Percentiles rank a stretch among this genome's conserved stretches.
Evolutionary conservation across 192 early-diverging fungal species (phyloP).

Genomic region (Linnemannia schmuckeri): DNA sequence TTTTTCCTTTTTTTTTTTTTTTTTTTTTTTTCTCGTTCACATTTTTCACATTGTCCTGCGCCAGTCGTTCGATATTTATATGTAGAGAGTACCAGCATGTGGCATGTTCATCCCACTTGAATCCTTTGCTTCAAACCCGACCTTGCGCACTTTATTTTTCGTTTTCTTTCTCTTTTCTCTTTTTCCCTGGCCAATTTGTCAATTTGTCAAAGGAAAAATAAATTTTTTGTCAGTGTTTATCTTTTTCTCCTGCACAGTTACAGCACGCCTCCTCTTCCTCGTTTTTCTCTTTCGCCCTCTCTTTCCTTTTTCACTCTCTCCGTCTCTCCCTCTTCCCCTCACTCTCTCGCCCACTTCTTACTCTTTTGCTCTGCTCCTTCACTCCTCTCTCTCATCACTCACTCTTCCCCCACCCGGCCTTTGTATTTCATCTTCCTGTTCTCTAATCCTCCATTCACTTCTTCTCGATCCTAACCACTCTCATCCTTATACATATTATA

Average conservation of each 20-base stretch:
- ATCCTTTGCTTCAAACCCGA: background rate
- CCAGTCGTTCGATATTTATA: too few species aligned
- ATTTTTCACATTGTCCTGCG: too few species aligned
- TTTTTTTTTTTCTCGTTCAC: too few species aligned
- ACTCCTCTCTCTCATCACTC: background rate
- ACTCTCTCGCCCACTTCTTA: background rate
- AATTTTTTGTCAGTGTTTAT: background rate
- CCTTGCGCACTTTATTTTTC: background rate
- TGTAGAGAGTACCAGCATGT: background rate
- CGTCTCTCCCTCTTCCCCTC: background rate
- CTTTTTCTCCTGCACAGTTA: background rate
- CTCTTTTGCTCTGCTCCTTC: background rate
- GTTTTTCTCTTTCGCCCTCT: background rate
- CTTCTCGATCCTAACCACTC: background rate
- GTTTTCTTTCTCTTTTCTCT: background rate
- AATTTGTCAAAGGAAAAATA: too few species aligned
- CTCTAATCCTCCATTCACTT: background rate
- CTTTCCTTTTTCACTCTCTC: conserved; percentile 3
- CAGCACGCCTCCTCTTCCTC: background rate
- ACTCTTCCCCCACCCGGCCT: background rate
- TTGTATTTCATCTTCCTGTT: background rate
- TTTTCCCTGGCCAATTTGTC: background rate
- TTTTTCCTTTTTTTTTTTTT: too few species aligned
- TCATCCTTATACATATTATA: background rate
- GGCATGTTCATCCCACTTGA: background rate